Percentiles rank a stretch among this genome's conserved stretches.
Evolutionary conservation across 805 yeast genomes (phyloP).

Genomic region (Teunomyces funiuensis): DNA sequence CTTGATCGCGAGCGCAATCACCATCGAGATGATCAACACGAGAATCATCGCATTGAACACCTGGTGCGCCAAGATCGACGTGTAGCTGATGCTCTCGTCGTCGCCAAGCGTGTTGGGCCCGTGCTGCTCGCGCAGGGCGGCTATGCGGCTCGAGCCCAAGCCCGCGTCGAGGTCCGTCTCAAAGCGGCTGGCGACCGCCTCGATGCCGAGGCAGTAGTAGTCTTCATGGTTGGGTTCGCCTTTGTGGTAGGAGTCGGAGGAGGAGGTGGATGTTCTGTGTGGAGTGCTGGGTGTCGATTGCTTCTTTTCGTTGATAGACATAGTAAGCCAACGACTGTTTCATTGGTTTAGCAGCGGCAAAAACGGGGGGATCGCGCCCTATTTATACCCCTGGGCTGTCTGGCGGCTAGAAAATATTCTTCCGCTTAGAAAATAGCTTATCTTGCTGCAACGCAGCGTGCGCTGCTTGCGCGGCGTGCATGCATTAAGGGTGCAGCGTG

Average conservation of each 20-base stretch:
- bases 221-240: constrained; percentile 13
- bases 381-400: constrained; percentile 1
- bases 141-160: constrained; percentile 19
- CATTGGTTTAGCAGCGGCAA: not conserved
- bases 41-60: constrained; percentile 77
- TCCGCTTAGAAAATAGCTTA: not conserved
- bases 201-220: constrained; percentile 30
- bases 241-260: not conserved
- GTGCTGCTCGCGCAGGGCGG: constrained; percentile 21
- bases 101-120: constrained; percentile 67
- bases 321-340: constrained; percentile 1
- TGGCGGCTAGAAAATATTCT: not conserved
- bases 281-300: not conserved
- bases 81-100: constrained; percentile 52
- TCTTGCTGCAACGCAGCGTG: not conserved
- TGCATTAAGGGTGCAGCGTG: no score
- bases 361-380: not conserved
- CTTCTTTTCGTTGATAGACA: constrained; percentile 1
- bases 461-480: no score
- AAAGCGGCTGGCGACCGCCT: constrained; percentile 37
- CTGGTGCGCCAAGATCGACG: constrained; percentile 61
- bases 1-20: constrained; percentile 66
- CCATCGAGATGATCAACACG: constrained; percentile 67
- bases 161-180: constrained; percentile 51
- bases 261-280: constrained; percentile 2